phyloP scores from a whole-genome alignment of 1,284 basidiomycete genomes.

The Kalmanozyma brasiliensis region DNA sequence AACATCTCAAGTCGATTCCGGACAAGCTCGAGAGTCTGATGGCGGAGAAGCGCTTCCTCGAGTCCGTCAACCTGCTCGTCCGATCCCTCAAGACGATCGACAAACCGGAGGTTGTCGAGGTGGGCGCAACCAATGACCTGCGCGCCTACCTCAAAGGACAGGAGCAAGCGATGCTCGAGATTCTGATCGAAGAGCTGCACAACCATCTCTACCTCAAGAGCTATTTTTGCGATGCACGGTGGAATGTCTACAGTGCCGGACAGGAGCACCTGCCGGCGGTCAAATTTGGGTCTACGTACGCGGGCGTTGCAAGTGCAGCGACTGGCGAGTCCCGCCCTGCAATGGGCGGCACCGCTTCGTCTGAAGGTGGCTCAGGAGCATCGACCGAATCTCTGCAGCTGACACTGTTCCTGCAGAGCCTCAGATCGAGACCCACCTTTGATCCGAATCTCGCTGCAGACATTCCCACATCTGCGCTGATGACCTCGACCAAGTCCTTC shows the following conservation, averaged over 20 bases:
- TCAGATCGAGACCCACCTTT: constrained; percentile 42
- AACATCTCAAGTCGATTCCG: constrained; percentile 85
- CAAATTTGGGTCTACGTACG: constrained; percentile 54
- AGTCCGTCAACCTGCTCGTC: constrained; percentile 88
- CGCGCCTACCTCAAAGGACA: constrained; percentile 85
- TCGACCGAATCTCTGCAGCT: constrained; percentile 36
- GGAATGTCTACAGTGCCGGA: constrained; percentile 83
- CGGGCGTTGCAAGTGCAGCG: background rate
- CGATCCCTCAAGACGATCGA: constrained; percentile 89
- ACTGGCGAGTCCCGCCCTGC: too few species aligned
- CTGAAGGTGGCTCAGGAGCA: background rate
- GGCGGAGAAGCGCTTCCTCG: constrained; percentile 90
- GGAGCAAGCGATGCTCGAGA: constrained; percentile 76
- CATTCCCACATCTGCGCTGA: constrained; percentile 34
- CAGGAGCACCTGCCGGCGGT: constrained; percentile 72
- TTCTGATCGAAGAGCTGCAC: constrained; percentile 93
- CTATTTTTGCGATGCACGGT: constrained; percentile 93
- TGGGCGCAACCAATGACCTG: constrained; percentile 91
- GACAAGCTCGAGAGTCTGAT: constrained; percentile 93
- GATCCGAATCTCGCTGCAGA: constrained; percentile 50
- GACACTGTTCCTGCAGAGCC: constrained; percentile 42
- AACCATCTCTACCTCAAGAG: constrained; percentile 97
- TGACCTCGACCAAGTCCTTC: constrained; percentile 34
- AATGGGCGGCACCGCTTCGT: too few species aligned
- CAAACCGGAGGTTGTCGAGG: constrained; percentile 89